Evolutionary conservation across 2,329 filamentous ascomycete species (phyloP).

Genomic region (Corynespora cassiicola): DNA sequence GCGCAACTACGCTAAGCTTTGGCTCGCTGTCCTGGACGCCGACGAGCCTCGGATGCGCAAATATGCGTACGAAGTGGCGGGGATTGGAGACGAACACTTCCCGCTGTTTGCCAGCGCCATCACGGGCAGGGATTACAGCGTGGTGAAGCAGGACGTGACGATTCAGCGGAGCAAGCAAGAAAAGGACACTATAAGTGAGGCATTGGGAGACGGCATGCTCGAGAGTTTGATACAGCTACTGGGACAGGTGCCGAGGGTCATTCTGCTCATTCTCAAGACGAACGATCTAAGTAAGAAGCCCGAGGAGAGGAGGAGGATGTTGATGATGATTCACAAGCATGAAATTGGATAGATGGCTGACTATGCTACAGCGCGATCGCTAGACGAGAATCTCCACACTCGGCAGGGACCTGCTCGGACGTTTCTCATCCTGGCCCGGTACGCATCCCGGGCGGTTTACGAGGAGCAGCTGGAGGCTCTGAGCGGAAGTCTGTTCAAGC

Average conservation of each 20-base stretch:
- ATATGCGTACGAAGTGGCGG: conserved; percentile 88
- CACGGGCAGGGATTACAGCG: conserved; percentile 87
- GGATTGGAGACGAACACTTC: conserved; percentile 87
- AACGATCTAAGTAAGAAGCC: conserved; percentile 80
- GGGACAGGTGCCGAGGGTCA: conserved; percentile 87
- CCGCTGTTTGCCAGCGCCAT: conserved; percentile 96
- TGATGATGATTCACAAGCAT: background rate
- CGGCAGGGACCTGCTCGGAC: conserved; percentile 66
- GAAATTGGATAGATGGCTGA: conserved; percentile 10
- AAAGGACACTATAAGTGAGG: conserved; percentile 83
- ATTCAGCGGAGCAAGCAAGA: conserved; percentile 72
- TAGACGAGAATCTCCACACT: conserved; percentile 90
- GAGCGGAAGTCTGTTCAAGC: conserved; percentile 57
- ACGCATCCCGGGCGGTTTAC: conserved; percentile 68
- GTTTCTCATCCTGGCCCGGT: conserved; percentile 70
- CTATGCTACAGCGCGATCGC: conserved; percentile 67
- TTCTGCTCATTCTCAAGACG: conserved; percentile 94
- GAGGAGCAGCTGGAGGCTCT: conserved; percentile 64
- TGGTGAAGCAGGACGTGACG: conserved; percentile 68
- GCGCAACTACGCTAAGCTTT: conserved; percentile 92
- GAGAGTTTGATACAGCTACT: conserved; percentile 88
- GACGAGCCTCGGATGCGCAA: conserved; percentile 86
- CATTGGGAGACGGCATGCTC: conserved; percentile 86
- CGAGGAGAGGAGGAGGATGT: background rate
- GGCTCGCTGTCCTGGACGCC: conserved; percentile 92